Conservation (phyloP, 2,329 filamentous ascomycete genomes). For the Emergomyces orientalis region DNA sequence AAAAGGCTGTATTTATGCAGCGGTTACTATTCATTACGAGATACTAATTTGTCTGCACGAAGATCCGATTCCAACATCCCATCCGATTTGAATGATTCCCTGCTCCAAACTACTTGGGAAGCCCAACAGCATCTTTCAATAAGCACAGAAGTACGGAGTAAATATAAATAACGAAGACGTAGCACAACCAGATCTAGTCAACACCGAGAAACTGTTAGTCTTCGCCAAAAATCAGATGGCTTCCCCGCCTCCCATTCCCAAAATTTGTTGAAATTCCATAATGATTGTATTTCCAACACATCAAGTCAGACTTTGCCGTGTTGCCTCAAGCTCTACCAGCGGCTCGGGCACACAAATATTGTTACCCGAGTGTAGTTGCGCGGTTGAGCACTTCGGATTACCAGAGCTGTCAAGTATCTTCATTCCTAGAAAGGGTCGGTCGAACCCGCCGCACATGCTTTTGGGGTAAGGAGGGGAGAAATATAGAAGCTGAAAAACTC, state of each 20-base stretch:
- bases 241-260: background rate
- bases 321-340: conserved; percentile 38
- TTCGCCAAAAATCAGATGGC: background rate
- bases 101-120: too few relatives aligned
- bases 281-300: background rate
- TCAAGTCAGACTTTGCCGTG: conserved; percentile 36
- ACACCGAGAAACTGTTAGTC: background rate
- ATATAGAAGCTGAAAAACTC: conserved; percentile 2
- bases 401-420: conserved; percentile 35
- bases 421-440: conserved; percentile 18
- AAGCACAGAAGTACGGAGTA: too few relatives aligned
- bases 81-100: too few relatives aligned
- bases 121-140: too few relatives aligned
- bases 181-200: background rate
- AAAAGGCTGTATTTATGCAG: background rate
- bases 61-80: too few relatives aligned
- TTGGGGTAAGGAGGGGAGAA: conserved; percentile 4
- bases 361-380: conserved; percentile 19
- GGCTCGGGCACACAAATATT: conserved; percentile 4
- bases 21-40: too few relatives aligned
- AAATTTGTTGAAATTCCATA: background rate
- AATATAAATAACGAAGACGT: background rate
- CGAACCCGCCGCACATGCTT: background rate
- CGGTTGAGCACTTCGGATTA: conserved; percentile 39
- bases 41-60: too few relatives aligned